phyloP scores from a whole-genome alignment of 805 yeast species.

The Ogataea nitratoaversa region DNA sequence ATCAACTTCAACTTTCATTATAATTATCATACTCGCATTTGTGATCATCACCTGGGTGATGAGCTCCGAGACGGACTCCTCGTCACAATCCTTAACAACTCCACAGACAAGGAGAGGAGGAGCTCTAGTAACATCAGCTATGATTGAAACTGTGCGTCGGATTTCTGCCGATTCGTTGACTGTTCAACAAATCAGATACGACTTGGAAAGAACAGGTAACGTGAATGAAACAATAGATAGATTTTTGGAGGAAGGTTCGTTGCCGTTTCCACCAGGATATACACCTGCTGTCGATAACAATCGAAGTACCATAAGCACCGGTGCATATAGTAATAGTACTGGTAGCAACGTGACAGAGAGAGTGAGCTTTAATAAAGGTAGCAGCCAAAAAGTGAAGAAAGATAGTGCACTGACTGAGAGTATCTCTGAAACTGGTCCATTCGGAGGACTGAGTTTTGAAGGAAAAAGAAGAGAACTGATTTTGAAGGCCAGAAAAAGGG shows the following conservation, averaged over 20 bases:
- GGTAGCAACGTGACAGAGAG: background rate
- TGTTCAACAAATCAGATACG: conserved; percentile 65
- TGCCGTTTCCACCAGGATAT: conserved; percentile 37
- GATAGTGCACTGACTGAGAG: background rate
- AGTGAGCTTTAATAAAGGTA: background rate
- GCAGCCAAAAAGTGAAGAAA: background rate
- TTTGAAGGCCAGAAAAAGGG: conserved; percentile 54
- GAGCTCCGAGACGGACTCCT: conserved; percentile 40
- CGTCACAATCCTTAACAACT: background rate
- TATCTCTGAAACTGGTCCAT: conserved; percentile 21
- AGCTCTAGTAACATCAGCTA: conserved; percentile 49
- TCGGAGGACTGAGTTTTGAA: conserved; percentile 41
- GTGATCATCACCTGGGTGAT: conserved; percentile 64
- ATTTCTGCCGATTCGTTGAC: conserved; percentile 67
- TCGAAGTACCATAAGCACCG: too few relatives aligned
- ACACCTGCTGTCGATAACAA: conserved; percentile 2
- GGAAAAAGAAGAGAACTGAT: conserved; percentile 56
- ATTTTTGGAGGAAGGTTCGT: conserved; percentile 54
- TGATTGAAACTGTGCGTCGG: conserved; percentile 83
- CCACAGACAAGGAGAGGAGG: conserved; percentile 10
- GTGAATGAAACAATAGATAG: conserved; percentile 78
- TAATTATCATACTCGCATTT: conserved; percentile 48
- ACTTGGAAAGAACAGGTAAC: conserved; percentile 71
- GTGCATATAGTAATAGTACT: conserved; percentile 1
- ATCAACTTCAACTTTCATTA: conserved; percentile 49